Evolutionary conservation across 1,284 basidiomycete species (phyloP).

Genomic region (Ceratobasidium sp.): DNA sequence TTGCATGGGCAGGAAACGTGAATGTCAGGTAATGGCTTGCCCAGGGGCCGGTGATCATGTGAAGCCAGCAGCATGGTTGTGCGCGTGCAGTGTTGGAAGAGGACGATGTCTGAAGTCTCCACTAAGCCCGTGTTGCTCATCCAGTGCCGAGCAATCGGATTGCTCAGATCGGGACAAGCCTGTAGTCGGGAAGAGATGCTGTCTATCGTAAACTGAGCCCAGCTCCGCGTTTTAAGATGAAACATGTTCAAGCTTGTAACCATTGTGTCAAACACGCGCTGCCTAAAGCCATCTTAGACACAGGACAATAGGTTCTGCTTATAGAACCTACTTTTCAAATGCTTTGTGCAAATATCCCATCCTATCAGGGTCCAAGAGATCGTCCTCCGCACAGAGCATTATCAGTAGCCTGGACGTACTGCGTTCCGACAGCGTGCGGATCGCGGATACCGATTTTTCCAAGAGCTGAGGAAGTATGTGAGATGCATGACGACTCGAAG

Average conservation of each 20-base stretch:
- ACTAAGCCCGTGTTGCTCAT: neutral
- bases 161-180: neutral
- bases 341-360: neutral
- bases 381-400: neutral
- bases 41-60: neutral
- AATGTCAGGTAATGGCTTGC: conserved; percentile 8
- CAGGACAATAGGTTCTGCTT: no score
- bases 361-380: neutral
- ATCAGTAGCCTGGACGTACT: neutral
- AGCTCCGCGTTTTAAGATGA: no score
- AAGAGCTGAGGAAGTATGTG: neutral
- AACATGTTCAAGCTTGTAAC: no score
- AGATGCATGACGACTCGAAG: neutral
- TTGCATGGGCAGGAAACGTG: neutral
- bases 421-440: neutral
- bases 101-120: neutral
- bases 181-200: no score
- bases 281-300: no score
- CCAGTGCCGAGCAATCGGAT: neutral
- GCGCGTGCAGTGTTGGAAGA: neutral
- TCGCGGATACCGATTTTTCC: neutral
- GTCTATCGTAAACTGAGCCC: no score
- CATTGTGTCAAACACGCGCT: no score
- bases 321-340: neutral
- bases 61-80: conserved; percentile 2